A percentile compares a stretch with the other conserved stretches of the same genome.
Conservation (phyloP, 768 basidiomycete species). For the Suillus weaverae region DNA sequence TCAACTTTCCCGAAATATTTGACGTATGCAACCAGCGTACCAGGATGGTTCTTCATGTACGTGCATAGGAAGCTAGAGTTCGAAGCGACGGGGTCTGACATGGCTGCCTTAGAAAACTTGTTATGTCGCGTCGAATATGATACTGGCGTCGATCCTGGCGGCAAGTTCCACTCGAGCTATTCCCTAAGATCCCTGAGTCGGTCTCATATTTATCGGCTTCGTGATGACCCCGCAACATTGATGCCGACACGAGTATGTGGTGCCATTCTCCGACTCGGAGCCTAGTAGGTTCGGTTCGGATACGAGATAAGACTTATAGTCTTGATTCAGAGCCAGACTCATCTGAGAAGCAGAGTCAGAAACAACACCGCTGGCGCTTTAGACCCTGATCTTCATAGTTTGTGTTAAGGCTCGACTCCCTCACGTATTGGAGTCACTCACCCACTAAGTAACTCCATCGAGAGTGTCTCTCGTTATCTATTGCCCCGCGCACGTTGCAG, state of each 20-base stretch:
- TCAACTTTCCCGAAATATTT: constrained; percentile 43
- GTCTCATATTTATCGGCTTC: neutral
- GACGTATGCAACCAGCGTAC: constrained; percentile 79
- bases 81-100: constrained; percentile 68
- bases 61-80: constrained; percentile 57
- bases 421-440: neutral
- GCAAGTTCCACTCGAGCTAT: neutral
- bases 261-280: too few species aligned
- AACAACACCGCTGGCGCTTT: neutral
- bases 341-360: too few species aligned
- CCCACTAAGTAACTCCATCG: neutral
- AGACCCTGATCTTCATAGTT: neutral
- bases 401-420: neutral
- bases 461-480: neutral
- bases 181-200: neutral
- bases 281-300: too few species aligned
- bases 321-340: too few species aligned
- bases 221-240: too few species aligned
- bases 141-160: neutral
- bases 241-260: too few species aligned
- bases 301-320: too few species aligned
- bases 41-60: constrained; percentile 59
- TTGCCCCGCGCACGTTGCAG: neutral
- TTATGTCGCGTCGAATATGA: neutral
- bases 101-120: constrained; percentile 17